Evolutionary conservation across 164 flowering plant species (phyloP), one percentile per base, ranked within the genome.

Genomic region (Dillenia turbinata): DNA sequence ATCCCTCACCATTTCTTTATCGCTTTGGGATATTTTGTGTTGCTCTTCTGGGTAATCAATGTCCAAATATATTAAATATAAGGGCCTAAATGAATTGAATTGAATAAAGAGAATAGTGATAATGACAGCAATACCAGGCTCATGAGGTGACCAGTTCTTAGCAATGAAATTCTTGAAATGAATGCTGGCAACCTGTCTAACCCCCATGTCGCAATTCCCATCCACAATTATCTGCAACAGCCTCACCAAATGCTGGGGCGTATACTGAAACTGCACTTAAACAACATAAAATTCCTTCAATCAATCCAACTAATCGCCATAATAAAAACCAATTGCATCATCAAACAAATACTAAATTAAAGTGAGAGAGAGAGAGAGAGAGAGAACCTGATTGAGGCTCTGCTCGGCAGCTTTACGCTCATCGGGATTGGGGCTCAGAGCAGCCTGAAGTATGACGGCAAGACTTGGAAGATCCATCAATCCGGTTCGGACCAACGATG

Each of bases 131-230:
- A 54, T 76, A 92, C 99, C 90, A 44, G 93, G 90, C 52, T 88
- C 99, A 63, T 64, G 80, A 12, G 97, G 96, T 0, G 84, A 74
- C 99, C 99, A 95, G 55, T 95, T 80, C 73, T 90, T 95, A 1
- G 84, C 98, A 59, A 95, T 81, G 52, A 92, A 90, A 63, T 95
- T 95, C 73, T 92, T 95, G 72, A 95, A 92, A 66, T 90, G 96
- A 67, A 95, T 95, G 67, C 97, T 92, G 7, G 97, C 99, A 47
- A 85, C 89, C 74, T 95, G 99, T 44, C 97, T 73, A 16, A 95
- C 90, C 0, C 80, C 89, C 82, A 84, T 65, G 60, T 92, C 94
- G 44, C 88, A 87, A 52, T 79, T 84, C 10, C 71, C 83, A 70
- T 95, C 99, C 13, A 95, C 97, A 54, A 88, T 83, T 56, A 95